phyloP scores from a whole-genome alignment of 805 yeast genomes.

The Torulaspora maleeae region DNA sequence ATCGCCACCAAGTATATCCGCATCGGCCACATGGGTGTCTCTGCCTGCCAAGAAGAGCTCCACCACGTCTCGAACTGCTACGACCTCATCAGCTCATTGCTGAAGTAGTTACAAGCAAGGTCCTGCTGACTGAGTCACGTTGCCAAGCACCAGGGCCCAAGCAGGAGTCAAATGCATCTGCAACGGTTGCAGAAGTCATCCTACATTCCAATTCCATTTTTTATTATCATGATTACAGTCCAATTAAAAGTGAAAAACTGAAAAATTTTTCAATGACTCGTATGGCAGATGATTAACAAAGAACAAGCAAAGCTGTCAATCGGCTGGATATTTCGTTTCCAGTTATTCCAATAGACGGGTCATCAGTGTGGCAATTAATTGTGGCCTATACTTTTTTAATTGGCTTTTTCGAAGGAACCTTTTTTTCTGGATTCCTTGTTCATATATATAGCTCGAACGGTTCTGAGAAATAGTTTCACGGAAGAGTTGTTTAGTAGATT shows the following conservation, averaged over 20 bases:
- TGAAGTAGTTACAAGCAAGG: neutral
- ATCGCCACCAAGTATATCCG: constrained; percentile 80
- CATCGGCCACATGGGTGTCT: constrained; percentile 93
- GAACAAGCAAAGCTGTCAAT: neutral
- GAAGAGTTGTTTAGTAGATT: too few relatives aligned
- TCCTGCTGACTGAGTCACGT: neutral
- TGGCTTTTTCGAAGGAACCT: too few relatives aligned
- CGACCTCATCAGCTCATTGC: constrained; percentile 35
- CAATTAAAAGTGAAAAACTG: neutral
- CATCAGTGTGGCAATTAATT: too few relatives aligned
- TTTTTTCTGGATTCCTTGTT: too few relatives aligned
- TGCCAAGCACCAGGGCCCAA: neutral
- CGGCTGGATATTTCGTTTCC: too few relatives aligned
- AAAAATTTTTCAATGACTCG: constrained; percentile 9
- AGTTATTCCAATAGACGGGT: too few relatives aligned
- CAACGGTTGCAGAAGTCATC: neutral
- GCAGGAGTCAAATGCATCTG: neutral
- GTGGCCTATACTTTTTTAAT: too few relatives aligned
- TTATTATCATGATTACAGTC: neutral
- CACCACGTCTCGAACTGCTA: constrained; percentile 51
- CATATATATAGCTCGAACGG: too few relatives aligned
- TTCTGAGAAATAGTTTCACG: too few relatives aligned
- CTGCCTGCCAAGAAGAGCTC: constrained; percentile 53
- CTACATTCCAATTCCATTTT: neutral
- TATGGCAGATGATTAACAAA: neutral